Conservation (phyloP, 805 yeast genomes). For the Lipomyces lipofer region DNA sequence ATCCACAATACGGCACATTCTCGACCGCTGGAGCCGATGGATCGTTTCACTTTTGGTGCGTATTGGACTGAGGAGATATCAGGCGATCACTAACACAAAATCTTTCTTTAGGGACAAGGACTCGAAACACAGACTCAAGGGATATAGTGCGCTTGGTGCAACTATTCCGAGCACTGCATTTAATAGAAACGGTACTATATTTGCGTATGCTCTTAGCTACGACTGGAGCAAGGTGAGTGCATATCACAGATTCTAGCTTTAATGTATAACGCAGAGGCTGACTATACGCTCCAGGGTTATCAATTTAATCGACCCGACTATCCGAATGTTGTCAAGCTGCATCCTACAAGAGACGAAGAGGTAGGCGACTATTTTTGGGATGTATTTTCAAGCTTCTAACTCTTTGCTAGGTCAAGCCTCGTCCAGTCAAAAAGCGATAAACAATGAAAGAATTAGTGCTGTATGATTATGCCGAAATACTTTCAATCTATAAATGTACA, state of each 20-base stretch:
- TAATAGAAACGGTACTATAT: conserved; percentile 77
- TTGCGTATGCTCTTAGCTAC: conserved; percentile 89
- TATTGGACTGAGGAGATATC: no score
- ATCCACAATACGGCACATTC: conserved; percentile 87
- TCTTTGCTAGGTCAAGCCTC: no score
- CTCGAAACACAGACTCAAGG: conserved; percentile 80
- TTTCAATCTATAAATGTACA: no score
- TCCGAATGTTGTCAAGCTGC: conserved; percentile 76
- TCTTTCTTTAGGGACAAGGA: no score
- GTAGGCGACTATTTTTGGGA: no score
- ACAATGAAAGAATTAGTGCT: no score
- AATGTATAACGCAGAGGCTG: not conserved
- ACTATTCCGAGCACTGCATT: conserved; percentile 77
- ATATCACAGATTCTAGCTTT: not conserved
- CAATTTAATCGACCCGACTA: conserved; percentile 72
- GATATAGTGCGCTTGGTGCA: conserved; percentile 62
- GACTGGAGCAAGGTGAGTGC: conserved; percentile 85
- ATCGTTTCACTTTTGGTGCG: conserved; percentile 83
- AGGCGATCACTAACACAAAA: no score
- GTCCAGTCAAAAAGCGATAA: conserved; percentile 12
- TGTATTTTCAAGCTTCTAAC: conserved; percentile 41
- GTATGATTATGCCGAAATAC: no score
- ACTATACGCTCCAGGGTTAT: conserved; percentile 44
- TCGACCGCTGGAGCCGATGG: conserved; percentile 96
- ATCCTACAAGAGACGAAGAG: conserved; percentile 83